A percentile compares a stretch with the other conserved stretches of the same genome.
phyloP scores from a whole-genome alignment of 225 moss, liverwort and hornwort species.

The Antitrichia curtipendula region DNA sequence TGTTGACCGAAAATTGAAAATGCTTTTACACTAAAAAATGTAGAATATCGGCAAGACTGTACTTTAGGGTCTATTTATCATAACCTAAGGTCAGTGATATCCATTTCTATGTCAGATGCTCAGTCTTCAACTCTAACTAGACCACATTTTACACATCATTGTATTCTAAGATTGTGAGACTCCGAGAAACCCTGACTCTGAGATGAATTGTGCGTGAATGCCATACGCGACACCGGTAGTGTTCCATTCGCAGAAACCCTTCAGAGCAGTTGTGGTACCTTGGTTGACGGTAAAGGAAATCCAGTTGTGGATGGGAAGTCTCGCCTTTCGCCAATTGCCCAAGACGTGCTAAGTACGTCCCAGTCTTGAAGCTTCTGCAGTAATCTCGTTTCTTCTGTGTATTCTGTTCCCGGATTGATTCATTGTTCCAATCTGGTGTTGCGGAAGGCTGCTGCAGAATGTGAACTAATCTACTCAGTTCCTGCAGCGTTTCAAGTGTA shows the following conservation, averaged over 20 bases:
- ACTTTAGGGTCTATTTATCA: neutral
- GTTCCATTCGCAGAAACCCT: constrained; percentile 68
- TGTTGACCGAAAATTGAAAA: neutral
- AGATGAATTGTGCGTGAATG: neutral
- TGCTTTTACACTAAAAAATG: neutral
- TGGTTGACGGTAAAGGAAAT: constrained; percentile 67
- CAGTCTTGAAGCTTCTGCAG: neutral
- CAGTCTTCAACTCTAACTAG: neutral
- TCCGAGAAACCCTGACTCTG: neutral
- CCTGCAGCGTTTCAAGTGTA: neutral
- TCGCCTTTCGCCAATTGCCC: constrained; percentile 51
- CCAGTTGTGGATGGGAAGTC: constrained; percentile 64
- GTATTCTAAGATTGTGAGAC: neutral
- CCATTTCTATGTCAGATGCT: neutral
- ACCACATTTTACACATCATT: neutral
- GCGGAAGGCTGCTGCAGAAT: neutral
- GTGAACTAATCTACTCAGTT: neutral
- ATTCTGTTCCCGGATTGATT: neutral
- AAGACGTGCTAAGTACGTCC: constrained; percentile 75
- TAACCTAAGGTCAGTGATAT: neutral
- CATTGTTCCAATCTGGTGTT: neutral
- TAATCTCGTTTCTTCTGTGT: neutral
- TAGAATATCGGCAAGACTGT: neutral
- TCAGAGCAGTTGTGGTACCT: constrained; percentile 65
- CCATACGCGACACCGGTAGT: constrained; percentile 8